These are phyloP conservation scores for Clitocybe nebularis DNA, from an alignment of 1,284 basidiomycete genomes.

Conservation along the genomic window DNA sequence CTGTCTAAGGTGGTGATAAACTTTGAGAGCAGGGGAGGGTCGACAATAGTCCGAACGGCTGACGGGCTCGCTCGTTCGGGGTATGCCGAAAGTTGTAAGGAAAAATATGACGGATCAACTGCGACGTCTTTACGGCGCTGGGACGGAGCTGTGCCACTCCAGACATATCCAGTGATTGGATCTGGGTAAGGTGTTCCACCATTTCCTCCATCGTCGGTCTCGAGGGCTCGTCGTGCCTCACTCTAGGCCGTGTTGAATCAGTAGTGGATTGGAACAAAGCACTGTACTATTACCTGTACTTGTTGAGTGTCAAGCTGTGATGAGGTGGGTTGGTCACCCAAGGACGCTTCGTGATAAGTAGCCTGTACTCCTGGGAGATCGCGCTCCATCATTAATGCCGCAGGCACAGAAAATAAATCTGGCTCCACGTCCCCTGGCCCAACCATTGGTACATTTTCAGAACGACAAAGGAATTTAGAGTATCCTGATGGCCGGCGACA, in stretches of 20 bases:
- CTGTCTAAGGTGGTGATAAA: conserved; percentile 77
- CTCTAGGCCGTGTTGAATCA: no score
- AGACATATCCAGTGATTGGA: conserved; percentile 77
- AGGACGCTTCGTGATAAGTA: conserved; percentile 20
- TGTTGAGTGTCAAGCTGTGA: no score
- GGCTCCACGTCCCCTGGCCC: conserved; percentile 80
- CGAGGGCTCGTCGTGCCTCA: conserved; percentile 25
- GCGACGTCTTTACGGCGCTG: conserved; percentile 82
- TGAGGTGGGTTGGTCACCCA: no score
- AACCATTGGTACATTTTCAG: conserved; percentile 88
- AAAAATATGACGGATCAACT: conserved; percentile 86
- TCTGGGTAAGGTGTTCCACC: conserved; percentile 45
- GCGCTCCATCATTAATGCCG: conserved; percentile 71
- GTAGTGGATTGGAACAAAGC: no score
- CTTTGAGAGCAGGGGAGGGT: conserved; percentile 46
- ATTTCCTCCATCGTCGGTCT: conserved; percentile 16
- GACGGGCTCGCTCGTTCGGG: conserved; percentile 42
- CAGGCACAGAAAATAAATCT: conserved; percentile 69
- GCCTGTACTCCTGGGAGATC: conserved; percentile 32
- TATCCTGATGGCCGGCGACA: conserved; percentile 89
- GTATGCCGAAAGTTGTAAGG: conserved; percentile 84
- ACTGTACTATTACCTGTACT: no score
- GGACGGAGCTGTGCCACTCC: conserved; percentile 81
- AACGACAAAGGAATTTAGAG: conserved; percentile 81
- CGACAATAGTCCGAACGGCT: conserved; percentile 47